phyloP scores from a whole-genome alignment of 192 early-diverging fungal genomes.

The Lunasporangiospora selenospora region DNA sequence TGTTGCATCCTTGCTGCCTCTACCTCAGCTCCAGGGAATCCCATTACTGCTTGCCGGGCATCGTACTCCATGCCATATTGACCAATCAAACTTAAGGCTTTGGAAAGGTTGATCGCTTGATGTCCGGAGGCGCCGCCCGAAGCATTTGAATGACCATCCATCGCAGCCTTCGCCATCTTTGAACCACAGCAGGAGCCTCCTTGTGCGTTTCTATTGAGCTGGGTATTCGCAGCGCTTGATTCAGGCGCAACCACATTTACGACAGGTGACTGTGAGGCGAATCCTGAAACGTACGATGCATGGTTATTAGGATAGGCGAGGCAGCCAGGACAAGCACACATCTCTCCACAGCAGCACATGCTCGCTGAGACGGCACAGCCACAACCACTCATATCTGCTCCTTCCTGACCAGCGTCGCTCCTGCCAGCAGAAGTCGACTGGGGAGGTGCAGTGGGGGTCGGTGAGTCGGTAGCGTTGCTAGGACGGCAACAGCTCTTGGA shows the following conservation, averaged over 20 bases:
- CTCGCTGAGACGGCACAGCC: slow-evolving; percentile 37
- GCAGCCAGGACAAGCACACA: slow-evolving; percentile 42
- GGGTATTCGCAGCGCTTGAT: too few species aligned
- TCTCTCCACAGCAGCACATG: slow-evolving; percentile 46
- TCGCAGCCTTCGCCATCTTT: not conserved
- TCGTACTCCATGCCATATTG: slow-evolving; percentile 8
- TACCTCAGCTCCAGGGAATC: slow-evolving; percentile 9
- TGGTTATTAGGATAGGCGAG: slow-evolving; percentile 43
- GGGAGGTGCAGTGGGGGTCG: not conserved
- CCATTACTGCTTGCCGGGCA: slow-evolving; percentile 9
- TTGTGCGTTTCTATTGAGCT: not conserved
- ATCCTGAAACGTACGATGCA: too few species aligned
- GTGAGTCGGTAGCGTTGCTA: not conserved
- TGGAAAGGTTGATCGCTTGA: slow-evolving; percentile 9
- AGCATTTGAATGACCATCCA: too few species aligned
- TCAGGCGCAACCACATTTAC: too few species aligned
- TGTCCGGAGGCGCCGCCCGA: not conserved
- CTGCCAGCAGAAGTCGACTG: not conserved
- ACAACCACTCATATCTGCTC: slow-evolving; percentile 5
- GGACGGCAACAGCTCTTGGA: slow-evolving; percentile 7
- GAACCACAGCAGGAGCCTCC: slow-evolving; percentile 26
- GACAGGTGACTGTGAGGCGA: too few species aligned
- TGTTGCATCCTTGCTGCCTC: slow-evolving; percentile 45
- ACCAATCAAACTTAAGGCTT: slow-evolving; percentile 34
- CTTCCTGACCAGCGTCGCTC: slow-evolving; percentile 24